A percentile compares a stretch with the other conserved stretches of the same genome.
Evolutionary conservation across 306 rosid species (phyloP).

Genomic region (Begonia loranthoides): DNA sequence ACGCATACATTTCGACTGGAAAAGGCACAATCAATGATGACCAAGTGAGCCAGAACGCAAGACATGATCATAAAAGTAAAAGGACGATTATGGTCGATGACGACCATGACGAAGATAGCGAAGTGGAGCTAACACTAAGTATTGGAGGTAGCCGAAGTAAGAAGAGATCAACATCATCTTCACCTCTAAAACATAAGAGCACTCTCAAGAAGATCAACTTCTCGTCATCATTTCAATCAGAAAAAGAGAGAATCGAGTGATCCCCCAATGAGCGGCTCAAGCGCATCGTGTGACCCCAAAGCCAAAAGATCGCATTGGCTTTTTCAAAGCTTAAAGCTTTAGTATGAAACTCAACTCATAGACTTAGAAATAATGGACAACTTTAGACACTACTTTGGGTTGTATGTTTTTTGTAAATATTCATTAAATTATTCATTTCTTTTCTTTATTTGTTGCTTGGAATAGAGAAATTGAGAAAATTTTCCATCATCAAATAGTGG

Average conservation of each 20-base stretch:
- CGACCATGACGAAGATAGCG: slow-evolving; percentile 37
- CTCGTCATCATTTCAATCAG: slow-evolving; percentile 55
- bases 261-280: slow-evolving; percentile 70
- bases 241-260: slow-evolving; percentile 63
- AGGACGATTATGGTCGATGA: slow-evolving; percentile 15
- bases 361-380: too few species aligned
- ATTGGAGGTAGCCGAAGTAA: slow-evolving; percentile 53
- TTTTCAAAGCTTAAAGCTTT: slow-evolving; percentile 53
- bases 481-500: too few species aligned
- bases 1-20: slow-evolving; percentile 31
- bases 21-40: slow-evolving; percentile 24
- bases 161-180: slow-evolving; percentile 27
- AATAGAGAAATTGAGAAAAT: too few species aligned
- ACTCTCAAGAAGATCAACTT: slow-evolving; percentile 23
- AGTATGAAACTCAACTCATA: neutral
- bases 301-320: slow-evolving; percentile 64
- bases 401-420: too few species aligned
- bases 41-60: slow-evolving; percentile 31
- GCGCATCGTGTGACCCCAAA: slow-evolving; percentile 55
- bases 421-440: too few species aligned
- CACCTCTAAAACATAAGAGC: slow-evolving; percentile 15
- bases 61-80: slow-evolving; percentile 15
- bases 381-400: too few species aligned
- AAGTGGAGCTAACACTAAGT: slow-evolving; percentile 81
- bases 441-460: too few species aligned